Percentiles rank a stretch among this genome's conserved stretches.
Conservation (phyloP, 208 protist genomes). For the Porcisia hertigi region DNA sequence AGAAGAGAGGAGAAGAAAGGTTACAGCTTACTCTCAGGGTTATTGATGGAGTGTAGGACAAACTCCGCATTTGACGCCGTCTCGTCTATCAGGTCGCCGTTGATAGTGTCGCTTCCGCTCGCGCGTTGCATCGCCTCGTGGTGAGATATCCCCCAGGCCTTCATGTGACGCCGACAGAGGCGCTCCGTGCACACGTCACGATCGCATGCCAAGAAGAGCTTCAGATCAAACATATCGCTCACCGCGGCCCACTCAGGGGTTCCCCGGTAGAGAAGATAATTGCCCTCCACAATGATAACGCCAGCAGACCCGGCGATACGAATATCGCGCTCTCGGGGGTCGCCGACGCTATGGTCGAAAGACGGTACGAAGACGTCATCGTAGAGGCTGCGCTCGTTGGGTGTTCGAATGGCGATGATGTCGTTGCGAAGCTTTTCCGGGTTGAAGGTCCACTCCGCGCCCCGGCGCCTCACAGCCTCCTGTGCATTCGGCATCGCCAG, state of each 20-base stretch:
- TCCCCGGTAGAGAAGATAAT: slow-evolving; percentile 72
- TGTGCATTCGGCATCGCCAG: slow-evolving; percentile 52
- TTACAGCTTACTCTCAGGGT: slow-evolving; percentile 24
- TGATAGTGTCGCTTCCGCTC: slow-evolving; percentile 61
- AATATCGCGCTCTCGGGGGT: slow-evolving; percentile 59
- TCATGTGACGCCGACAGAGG: slow-evolving; percentile 70
- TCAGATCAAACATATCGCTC: slow-evolving; percentile 53
- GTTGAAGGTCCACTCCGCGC: slow-evolving; percentile 85
- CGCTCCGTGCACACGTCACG: slow-evolving; percentile 47
- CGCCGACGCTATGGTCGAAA: slow-evolving; percentile 75
- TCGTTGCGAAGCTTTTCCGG: slow-evolving; percentile 52
- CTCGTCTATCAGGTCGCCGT: slow-evolving; percentile 73
- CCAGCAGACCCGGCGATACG: slow-evolving; percentile 40
- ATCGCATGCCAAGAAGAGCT: slow-evolving; percentile 57
- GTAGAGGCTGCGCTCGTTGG: slow-evolving; percentile 40
- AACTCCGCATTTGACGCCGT: slow-evolving; percentile 52
- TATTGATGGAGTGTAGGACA: slow-evolving; percentile 57
- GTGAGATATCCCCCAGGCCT: slow-evolving; percentile 55
- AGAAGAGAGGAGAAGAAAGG: not conserved
- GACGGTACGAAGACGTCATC: slow-evolving; percentile 64
- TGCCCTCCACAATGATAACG: slow-evolving; percentile 77
- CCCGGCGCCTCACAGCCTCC: slow-evolving; percentile 62
- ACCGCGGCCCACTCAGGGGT: slow-evolving; percentile 70
- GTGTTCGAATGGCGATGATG: slow-evolving; percentile 36
- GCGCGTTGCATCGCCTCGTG: slow-evolving; percentile 63